phyloP scores from a whole-genome alignment of 1,284 basidiomycete genomes.

The Sporisorium sorghi region DNA sequence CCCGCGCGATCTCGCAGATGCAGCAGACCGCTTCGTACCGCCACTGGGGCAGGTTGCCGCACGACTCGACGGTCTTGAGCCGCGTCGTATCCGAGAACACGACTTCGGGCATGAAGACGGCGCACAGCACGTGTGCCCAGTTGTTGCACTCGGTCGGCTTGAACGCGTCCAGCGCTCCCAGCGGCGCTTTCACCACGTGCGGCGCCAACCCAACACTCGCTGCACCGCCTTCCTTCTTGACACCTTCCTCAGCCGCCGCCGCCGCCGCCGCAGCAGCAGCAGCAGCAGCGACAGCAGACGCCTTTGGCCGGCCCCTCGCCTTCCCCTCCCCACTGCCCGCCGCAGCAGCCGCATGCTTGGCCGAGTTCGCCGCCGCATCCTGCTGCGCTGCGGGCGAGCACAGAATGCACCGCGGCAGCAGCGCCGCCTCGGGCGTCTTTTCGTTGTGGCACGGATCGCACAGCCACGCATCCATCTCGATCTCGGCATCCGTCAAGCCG shows the following conservation, averaged over 20 bases:
- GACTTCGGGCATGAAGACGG: slow-evolving; percentile 86
- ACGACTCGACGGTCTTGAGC: slow-evolving; percentile 85
- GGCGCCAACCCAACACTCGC: not conserved
- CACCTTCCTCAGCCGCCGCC: slow-evolving; percentile 12
- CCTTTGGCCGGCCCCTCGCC: slow-evolving; percentile 24
- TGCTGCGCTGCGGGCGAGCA: slow-evolving; percentile 49
- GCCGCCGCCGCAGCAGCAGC: no score
- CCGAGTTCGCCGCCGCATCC: slow-evolving; percentile 43
- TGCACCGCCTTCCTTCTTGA: slow-evolving; percentile 31
- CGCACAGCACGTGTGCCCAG: slow-evolving; percentile 91
- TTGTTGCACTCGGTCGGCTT: slow-evolving; percentile 94
- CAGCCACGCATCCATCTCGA: slow-evolving; percentile 55
- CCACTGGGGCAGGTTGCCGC: slow-evolving; percentile 76
- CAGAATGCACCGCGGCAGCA: slow-evolving; percentile 61
- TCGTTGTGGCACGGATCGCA: slow-evolving; percentile 67
- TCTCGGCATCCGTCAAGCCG: slow-evolving; percentile 55
- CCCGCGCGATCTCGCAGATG: slow-evolving; percentile 76
- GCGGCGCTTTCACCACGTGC: slow-evolving; percentile 21
- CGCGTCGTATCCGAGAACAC: slow-evolving; percentile 79
- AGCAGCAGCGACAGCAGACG: slow-evolving; percentile 10
- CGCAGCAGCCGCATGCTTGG: slow-evolving; percentile 30
- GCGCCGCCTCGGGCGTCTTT: slow-evolving; percentile 51
- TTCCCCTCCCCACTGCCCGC: slow-evolving; percentile 27
- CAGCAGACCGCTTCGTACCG: slow-evolving; percentile 70
- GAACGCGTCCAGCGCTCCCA: slow-evolving; percentile 78